Evolutionary conservation across 345 rosid species (phyloP).

Genomic region (Pseudoturritis turrita): DNA sequence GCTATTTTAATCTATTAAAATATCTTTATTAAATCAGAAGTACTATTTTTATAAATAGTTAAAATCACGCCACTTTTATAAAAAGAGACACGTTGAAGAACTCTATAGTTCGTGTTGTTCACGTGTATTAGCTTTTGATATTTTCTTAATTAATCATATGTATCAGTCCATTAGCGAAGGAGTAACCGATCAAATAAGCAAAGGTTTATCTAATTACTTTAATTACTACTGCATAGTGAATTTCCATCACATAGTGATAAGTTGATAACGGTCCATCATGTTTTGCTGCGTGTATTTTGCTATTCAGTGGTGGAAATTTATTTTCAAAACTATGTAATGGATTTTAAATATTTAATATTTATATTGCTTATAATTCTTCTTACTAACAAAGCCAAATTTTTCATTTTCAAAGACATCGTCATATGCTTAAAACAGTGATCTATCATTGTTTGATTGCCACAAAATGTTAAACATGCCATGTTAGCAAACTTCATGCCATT

Average conservation of each 20-base stretch:
- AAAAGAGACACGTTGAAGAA: conserved; percentile 26
- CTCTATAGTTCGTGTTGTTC: conserved; percentile 22
- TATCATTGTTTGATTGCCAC: background rate
- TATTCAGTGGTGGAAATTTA: background rate
- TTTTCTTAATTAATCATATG: background rate
- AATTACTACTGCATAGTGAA: conserved; percentile 1
- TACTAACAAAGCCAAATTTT: background rate
- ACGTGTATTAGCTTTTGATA: conserved; percentile 27
- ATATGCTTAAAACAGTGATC: background rate
- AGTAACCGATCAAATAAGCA: conserved; percentile 9
- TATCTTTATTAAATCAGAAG: background rate
- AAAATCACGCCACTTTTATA: background rate
- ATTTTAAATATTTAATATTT: background rate
- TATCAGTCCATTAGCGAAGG: background rate
- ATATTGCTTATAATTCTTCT: background rate
- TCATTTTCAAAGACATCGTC: background rate
- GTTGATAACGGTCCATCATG: conserved; percentile 4
- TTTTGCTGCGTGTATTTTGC: background rate
- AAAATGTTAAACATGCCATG: conserved; percentile 19
- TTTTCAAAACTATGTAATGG: too few relatives aligned
- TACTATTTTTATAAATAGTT: background rate
- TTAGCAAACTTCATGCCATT: background rate
- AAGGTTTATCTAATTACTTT: conserved; percentile 1
- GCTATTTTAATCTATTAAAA: background rate
- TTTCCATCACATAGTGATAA: conserved; percentile 4